These are phyloP conservation scores for Pichia californica DNA, from an alignment of 805 yeast genomes.

Conservation along the genomic window DNA sequence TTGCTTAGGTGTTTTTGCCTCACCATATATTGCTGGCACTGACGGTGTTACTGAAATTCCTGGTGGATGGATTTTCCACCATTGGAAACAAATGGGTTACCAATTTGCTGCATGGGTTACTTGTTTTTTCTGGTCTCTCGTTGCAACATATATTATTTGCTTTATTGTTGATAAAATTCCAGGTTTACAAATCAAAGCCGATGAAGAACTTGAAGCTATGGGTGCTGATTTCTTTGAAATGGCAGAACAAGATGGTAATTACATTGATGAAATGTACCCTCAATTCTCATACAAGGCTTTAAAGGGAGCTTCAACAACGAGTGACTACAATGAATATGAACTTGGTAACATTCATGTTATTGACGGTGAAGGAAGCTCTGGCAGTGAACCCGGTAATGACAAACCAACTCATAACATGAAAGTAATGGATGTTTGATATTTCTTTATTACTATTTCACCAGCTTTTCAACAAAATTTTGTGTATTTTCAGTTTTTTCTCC, in stretches of 20 bases:
- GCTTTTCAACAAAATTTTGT: too few species aligned
- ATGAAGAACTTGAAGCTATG: conserved; percentile 41
- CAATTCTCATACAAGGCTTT: conserved; percentile 12
- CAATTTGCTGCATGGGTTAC: conserved; percentile 40
- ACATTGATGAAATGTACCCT: conserved; percentile 13
- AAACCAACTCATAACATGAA: conserved; percentile 2
- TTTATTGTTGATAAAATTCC: conserved; percentile 46
- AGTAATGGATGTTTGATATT: not conserved
- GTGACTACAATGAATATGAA: not conserved
- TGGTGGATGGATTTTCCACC: conserved; percentile 43
- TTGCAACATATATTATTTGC: conserved; percentile 37
- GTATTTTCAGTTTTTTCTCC: not conserved
- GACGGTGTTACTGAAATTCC: conserved; percentile 38
- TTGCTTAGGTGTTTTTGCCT: conserved; percentile 40
- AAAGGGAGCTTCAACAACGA: not conserved
- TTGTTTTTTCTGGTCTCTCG: conserved; percentile 39
- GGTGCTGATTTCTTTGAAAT: conserved; percentile 47
- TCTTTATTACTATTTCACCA: too few species aligned
- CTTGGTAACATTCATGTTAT: conserved; percentile 1
- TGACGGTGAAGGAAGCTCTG: conserved; percentile 2
- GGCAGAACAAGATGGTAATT: conserved; percentile 40
- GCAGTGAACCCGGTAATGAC: not conserved
- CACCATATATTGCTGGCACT: conserved; percentile 36
- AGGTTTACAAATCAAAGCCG: conserved; percentile 40
- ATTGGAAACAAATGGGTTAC: conserved; percentile 40